phyloP scores from a whole-genome alignment of 306 rosid genomes.

The Senna tora region DNA sequence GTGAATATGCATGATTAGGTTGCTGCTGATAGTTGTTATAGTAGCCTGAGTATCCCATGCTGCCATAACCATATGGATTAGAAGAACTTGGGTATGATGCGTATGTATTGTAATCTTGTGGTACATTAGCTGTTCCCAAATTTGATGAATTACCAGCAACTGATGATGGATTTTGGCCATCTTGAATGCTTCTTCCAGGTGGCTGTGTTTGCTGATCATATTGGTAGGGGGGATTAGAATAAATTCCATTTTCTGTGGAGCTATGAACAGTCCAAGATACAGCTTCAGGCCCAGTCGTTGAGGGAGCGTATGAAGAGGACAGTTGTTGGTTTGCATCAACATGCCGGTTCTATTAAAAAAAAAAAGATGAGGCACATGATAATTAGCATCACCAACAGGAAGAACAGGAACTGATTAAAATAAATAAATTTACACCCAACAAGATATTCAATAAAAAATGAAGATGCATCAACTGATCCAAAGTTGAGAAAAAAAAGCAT shows the following conservation, averaged over 20 bases:
- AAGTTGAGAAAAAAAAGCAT: constrained; percentile 24
- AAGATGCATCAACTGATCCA: constrained; percentile 6
- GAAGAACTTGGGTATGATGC: constrained; percentile 79
- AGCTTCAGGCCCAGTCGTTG: constrained; percentile 65
- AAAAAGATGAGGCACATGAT: constrained; percentile 10
- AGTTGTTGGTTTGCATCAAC: constrained; percentile 65
- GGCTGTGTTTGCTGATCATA: constrained; percentile 72
- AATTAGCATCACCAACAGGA: constrained; percentile 24
- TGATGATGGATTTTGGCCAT: constrained; percentile 61
- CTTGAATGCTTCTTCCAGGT: constrained; percentile 69
- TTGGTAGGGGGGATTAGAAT: constrained; percentile 67
- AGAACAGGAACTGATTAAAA: constrained; percentile 13
- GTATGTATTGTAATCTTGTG: constrained; percentile 88
- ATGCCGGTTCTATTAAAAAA: constrained; percentile 57
- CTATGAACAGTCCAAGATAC: constrained; percentile 64
- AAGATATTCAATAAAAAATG: neutral
- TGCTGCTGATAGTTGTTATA: constrained; percentile 90
- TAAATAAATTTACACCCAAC: neutral
- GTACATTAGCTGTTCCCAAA: constrained; percentile 84
- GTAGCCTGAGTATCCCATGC: constrained; percentile 78
- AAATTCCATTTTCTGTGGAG: constrained; percentile 68
- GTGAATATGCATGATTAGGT: constrained; percentile 84
- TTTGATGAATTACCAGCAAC: constrained; percentile 83
- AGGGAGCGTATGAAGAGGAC: constrained; percentile 52
- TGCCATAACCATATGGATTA: constrained; percentile 92